Conservation (phyloP, 441 rosid species). For the Adansonia rubrostipa region DNA sequence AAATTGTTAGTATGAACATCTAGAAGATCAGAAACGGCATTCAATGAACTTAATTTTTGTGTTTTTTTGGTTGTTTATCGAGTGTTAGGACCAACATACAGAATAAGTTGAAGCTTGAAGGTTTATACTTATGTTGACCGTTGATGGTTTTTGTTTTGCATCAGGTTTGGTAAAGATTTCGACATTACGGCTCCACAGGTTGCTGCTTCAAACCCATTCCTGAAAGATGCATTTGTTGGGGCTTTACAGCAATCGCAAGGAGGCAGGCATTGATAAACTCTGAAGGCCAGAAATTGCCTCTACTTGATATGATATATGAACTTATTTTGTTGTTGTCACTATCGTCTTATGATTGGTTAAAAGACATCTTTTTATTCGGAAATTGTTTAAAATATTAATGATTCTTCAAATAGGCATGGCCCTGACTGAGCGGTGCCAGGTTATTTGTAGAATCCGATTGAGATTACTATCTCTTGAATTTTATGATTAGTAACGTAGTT, state of each 20-base stretch:
- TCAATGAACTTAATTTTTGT: background rate
- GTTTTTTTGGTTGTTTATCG: background rate
- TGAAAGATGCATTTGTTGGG: slow-evolving; percentile 74
- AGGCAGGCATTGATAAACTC: slow-evolving; percentile 25
- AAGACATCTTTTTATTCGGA: background rate
- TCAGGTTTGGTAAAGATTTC: slow-evolving; percentile 85
- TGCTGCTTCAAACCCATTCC: slow-evolving; percentile 78
- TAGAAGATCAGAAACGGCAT: background rate
- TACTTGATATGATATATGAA: background rate
- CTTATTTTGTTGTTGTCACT: slow-evolving; percentile 8
- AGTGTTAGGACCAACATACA: background rate
- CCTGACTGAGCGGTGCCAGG: slow-evolving; percentile 6
- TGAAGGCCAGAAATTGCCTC: background rate
- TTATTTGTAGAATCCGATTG: slow-evolving; percentile 9
- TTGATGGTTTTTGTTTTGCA: slow-evolving; percentile 27
- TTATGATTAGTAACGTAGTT: background rate
- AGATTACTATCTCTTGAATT: background rate
- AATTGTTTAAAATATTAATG: background rate
- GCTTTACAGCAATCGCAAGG: slow-evolving; percentile 53
- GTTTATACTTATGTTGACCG: slow-evolving; percentile 8
- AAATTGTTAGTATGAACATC: background rate
- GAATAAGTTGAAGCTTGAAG: slow-evolving; percentile 9
- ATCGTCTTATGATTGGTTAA: background rate
- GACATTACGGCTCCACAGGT: slow-evolving; percentile 81
- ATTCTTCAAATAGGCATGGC: slow-evolving; percentile 14